Evolutionary conservation across 2,329 filamentous ascomycete species (phyloP).

Genomic region (Helotiales sp.): DNA sequence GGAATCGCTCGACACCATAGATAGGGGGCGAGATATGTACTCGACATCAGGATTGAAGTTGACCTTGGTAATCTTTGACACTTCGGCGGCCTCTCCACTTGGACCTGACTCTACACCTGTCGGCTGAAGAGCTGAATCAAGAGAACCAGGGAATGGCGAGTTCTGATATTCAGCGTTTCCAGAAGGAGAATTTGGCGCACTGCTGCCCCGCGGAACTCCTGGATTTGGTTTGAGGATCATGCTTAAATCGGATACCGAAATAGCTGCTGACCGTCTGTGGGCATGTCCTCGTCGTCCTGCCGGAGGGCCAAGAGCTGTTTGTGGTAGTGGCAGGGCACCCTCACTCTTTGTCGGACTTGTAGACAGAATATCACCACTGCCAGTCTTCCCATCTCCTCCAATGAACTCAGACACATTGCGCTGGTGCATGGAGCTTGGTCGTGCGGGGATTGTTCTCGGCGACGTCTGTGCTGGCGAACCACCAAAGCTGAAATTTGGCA

Average conservation of each 20-base stretch:
- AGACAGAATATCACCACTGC: slow-evolving; percentile 54
- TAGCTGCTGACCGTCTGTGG: slow-evolving; percentile 72
- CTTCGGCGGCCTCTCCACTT: slow-evolving; percentile 13
- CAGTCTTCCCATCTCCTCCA: slow-evolving; percentile 61
- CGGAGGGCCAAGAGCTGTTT: slow-evolving; percentile 45
- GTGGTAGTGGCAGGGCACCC: slow-evolving; percentile 55
- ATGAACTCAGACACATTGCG: slow-evolving; percentile 86
- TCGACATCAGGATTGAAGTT: slow-evolving; percentile 84
- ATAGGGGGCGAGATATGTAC: slow-evolving; percentile 80
- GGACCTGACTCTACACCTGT: slow-evolving; percentile 10
- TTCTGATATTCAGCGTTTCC: slow-evolving; percentile 27
- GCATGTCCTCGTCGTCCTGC: slow-evolving; percentile 66
- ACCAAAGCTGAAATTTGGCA: slow-evolving; percentile 15
- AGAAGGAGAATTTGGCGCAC: slow-evolving; percentile 46
- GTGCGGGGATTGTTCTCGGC: slow-evolving; percentile 47
- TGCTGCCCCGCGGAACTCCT: slow-evolving; percentile 27
- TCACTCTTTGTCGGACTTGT: slow-evolving; percentile 69
- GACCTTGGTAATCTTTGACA: slow-evolving; percentile 61
- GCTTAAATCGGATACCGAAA: slow-evolving; percentile 81
- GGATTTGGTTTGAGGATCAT: slow-evolving; percentile 56
- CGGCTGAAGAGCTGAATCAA: slow-evolving; percentile 25
- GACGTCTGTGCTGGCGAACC: slow-evolving; percentile 43
- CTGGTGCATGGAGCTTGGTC: slow-evolving; percentile 60
- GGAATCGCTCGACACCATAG: slow-evolving; percentile 80
- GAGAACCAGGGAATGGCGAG: slow-evolving; percentile 21